Evolutionary conservation across 139 green algal species (phyloP), one percentile per base, ranked within the genome.

Genomic region (Klebsormidium nitens): DNA sequence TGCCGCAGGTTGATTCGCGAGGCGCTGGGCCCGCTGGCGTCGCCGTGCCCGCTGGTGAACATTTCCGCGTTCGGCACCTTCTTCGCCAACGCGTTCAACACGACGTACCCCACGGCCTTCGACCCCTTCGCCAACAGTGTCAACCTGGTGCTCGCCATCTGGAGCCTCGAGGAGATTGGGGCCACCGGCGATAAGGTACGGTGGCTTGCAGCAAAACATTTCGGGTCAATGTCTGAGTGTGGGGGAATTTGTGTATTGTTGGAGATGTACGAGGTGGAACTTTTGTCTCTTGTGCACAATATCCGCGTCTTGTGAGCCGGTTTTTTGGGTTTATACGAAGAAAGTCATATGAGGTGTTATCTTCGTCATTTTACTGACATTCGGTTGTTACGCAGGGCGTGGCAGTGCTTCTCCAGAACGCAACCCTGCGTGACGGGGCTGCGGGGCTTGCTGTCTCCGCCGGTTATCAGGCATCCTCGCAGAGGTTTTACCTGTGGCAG

Each of bases 111-210:
- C 44, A 17, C 44, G 44, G 17, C 17, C 44, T 52, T 52, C 44
- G 44, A 52, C 44, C 44, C 44, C 44, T 52, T 28, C 44, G 44
- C 44, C 44, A 52, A 52, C 44, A 19, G 19, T 19, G 44, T 52
- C 44, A 52, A 52, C 44, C 19, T 52, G 17, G 17, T 52, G 44
- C 44, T 52, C 17, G 19, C 17, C 44, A 52, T 52, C 17, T 52
- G 44, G 44, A 52, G 17, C 17, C 44, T 52, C 19, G 44, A 52
- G 44, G 44, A 52, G 44, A 52, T 52, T 52, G 44, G 44, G 44
- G 44, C 44, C 44, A 52, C 44, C 44, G 44, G 44, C 44, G 44
- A 52, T 19, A 52, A 17, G 44, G 44, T 52, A 52, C 19, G 44
- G 17, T 52, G 19, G 17, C 17, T 17, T 28, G 17, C 17, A 17